Evolutionary conservation across 805 yeast species (phyloP).

Genomic region (Cyberlindnera xylosilytica): DNA sequence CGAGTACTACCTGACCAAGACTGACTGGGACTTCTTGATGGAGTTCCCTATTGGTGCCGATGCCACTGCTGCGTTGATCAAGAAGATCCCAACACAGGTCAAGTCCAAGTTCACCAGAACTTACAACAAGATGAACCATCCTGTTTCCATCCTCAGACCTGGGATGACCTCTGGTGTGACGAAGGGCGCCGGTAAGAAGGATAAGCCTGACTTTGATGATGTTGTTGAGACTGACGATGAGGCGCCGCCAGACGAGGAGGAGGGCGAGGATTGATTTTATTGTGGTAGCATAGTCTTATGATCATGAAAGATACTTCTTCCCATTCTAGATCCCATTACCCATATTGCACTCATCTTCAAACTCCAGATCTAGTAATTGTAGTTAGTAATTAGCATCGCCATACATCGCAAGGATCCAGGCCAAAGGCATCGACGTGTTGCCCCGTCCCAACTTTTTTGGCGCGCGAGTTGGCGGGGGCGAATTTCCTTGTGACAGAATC

Average conservation of each 20-base stretch:
- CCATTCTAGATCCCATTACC: too few relatives aligned
- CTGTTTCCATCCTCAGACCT: slow-evolving; percentile 45
- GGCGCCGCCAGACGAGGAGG: slow-evolving; percentile 8
- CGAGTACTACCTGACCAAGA: slow-evolving; percentile 77
- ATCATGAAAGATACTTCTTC: too few relatives aligned
- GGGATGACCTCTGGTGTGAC: slow-evolving; percentile 11
- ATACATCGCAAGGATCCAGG: too few relatives aligned
- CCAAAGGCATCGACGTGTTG: too few relatives aligned
- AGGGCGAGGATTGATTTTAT: neutral
- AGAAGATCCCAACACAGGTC: slow-evolving; percentile 69
- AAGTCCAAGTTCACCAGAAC: slow-evolving; percentile 85
- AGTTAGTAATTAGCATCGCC: too few relatives aligned
- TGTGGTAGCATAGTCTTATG: too few relatives aligned
- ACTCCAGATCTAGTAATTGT: too few relatives aligned
- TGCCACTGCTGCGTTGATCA: slow-evolving; percentile 42
- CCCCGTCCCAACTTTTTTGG: too few relatives aligned
- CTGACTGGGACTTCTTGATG: slow-evolving; percentile 87
- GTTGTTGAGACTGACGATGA: slow-evolving; percentile 17
- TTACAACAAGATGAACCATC: slow-evolving; percentile 76
- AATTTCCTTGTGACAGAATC: too few relatives aligned
- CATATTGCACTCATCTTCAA: too few relatives aligned
- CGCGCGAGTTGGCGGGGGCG: too few relatives aligned
- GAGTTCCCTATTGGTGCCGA: slow-evolving; percentile 76
- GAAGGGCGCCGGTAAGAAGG: slow-evolving; percentile 7
- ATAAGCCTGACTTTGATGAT: slow-evolving; percentile 11